These are phyloP conservation scores for Candida albicans DNA, from an alignment of 1,139 yeast genomes.

Conservation along the genomic window DNA sequence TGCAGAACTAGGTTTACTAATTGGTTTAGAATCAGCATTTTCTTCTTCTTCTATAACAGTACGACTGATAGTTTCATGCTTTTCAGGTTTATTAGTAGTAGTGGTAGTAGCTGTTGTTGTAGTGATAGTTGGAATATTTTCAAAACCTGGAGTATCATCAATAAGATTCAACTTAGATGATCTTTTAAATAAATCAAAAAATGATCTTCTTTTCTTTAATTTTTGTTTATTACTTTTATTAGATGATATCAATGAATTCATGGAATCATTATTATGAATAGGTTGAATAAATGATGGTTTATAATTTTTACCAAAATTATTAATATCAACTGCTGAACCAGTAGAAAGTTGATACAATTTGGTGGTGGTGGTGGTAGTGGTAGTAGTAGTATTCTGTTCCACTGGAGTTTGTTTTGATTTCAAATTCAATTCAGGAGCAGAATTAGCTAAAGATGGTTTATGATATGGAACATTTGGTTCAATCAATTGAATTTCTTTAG, in stretches of 20 bases:
- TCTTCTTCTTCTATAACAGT: not conserved
- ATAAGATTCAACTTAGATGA: not conserved
- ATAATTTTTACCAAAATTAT: slow-evolving; percentile 42
- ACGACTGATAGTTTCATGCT: no score
- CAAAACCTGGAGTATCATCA: slow-evolving; percentile 4
- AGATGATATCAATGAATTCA: slow-evolving; percentile 7
- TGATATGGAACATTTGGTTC: slow-evolving; percentile 1
- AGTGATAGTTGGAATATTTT: slow-evolving; percentile 8
- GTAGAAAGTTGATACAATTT: slow-evolving; percentile 29
- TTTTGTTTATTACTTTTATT: slow-evolving; percentile 10
- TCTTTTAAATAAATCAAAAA: slow-evolving; percentile 20
- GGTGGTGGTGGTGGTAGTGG: no score
- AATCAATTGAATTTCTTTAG: not conserved
- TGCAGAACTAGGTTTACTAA: slow-evolving; percentile 17
- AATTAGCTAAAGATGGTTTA: slow-evolving; percentile 10
- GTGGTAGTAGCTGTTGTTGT: not conserved
- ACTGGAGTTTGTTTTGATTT: no score
- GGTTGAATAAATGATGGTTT: slow-evolving; percentile 34
- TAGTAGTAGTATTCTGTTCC: no score
- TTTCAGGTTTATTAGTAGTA: not conserved
- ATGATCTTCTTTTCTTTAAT: slow-evolving; percentile 13
- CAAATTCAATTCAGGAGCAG: slow-evolving; percentile 34
- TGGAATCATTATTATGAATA: slow-evolving; percentile 8
- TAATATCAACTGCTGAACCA: slow-evolving; percentile 43
- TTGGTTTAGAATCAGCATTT: slow-evolving; percentile 1